Conservation (phyloP, 1,139 yeast genomes). For the Hyphopichia burtonii region DNA sequence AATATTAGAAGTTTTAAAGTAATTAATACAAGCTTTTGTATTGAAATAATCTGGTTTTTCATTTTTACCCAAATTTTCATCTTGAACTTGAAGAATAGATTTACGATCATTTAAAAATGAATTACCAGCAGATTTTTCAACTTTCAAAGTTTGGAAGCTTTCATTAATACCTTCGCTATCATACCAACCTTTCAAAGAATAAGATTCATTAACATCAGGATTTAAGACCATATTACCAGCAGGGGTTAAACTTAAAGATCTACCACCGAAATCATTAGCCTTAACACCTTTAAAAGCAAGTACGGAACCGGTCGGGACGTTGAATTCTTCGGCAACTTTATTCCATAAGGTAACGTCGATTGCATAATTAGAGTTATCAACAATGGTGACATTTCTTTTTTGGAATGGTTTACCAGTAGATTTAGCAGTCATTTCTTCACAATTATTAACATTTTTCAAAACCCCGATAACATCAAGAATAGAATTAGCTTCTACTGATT, state of each 20-base stretch:
- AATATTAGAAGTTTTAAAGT: slow-evolving; percentile 69
- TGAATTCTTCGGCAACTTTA: slow-evolving; percentile 75
- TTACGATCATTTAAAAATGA: slow-evolving; percentile 49
- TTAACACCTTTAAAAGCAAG: slow-evolving; percentile 89
- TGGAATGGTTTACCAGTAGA: slow-evolving; percentile 87
- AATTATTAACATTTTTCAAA: slow-evolving; percentile 71
- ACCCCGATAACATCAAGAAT: slow-evolving; percentile 87
- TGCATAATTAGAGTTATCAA: slow-evolving; percentile 79
- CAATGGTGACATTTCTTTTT: slow-evolving; percentile 84
- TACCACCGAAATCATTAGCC: slow-evolving; percentile 86
- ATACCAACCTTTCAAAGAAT: slow-evolving; percentile 90
- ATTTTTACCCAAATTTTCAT: slow-evolving; percentile 67
- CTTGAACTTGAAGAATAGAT: slow-evolving; percentile 65
- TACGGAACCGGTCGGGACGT: slow-evolving; percentile 76
- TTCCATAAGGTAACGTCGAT: slow-evolving; percentile 90
- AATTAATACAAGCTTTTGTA: slow-evolving; percentile 71
- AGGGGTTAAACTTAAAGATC: slow-evolving; percentile 77
- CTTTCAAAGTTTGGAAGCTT: slow-evolving; percentile 60
- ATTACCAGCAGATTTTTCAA: slow-evolving; percentile 23
- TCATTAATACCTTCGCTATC: slow-evolving; percentile 72
- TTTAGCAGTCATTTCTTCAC: slow-evolving; percentile 83
- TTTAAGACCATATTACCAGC: slow-evolving; percentile 73
- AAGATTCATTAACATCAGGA: slow-evolving; percentile 90
- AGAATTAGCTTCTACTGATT: slow-evolving; percentile 66
- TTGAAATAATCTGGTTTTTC: slow-evolving; percentile 79